Evolutionary conservation across 2,329 filamentous ascomycete genomes (phyloP), one percentile per base, ranked within the genome.

Genomic region (Penicillium occitanis): DNA sequence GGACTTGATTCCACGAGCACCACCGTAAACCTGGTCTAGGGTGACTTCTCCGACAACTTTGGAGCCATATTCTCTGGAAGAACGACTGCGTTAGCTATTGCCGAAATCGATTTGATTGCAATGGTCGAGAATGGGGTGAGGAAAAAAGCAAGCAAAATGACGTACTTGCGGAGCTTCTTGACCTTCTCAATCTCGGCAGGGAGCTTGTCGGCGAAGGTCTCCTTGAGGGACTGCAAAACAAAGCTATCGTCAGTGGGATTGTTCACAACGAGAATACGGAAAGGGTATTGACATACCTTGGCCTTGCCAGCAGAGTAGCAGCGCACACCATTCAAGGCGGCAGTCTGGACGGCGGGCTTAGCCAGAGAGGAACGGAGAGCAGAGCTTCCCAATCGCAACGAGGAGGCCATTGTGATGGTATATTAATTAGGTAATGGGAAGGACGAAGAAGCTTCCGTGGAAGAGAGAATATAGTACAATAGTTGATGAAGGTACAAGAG

Each of bases 141-240:
- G 11, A 5, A 17, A 17, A 57, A 57, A n/a, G 5, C 11, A 25
- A 37, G 11, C 30, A 37, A 42, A 37, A 44, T 58, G 66, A 83
- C 90, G 80, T 86, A 96, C 92, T 97, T 97, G 82, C 92, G 89
- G 77, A 99, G 90, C 82, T 92, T 89, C 92, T 99, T 99, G 86
- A 99, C 93, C 88, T 98, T 92, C 85, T 99, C 95, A 79, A 97
- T 90, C 88, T 98, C 96, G 81, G 90, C 92, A 75, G 95, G 95
- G 70, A 99, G 87, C 78, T 94, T 90, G 81, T 95, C 93, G 79
- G 94, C 94, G 82, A 99, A 98, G 79, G 93, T 94, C 82, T 99
- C 95, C 87, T 99, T 99, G 79, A 99, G 85, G 74, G 93, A 93
- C 95, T 99, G 74, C 65, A 58, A 1, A 33, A 44, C 50, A 58